Percentiles rank a stretch among this genome's conserved stretches.
These are phyloP conservation scores for Wickerhamomyces canadensis DNA, from an alignment of 805 yeast species.

Conservation along the genomic window DNA sequence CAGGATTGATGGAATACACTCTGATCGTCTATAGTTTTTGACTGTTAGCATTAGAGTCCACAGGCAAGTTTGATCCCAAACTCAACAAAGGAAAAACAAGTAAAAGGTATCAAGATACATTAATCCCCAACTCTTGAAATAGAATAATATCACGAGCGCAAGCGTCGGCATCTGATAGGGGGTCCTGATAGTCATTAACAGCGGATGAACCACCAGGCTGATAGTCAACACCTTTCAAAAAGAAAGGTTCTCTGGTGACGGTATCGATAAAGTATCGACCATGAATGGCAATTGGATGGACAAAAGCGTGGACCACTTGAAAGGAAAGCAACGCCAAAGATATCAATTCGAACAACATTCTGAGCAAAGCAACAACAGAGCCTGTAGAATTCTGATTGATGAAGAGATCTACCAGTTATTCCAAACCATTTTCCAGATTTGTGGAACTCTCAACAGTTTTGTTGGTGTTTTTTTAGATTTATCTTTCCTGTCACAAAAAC, in stretches of 20 bases:
- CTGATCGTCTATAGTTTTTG: slow-evolving; percentile 60
- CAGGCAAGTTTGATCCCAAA: slow-evolving; percentile 44
- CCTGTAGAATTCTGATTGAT: no score
- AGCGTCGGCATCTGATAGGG: slow-evolving; percentile 60
- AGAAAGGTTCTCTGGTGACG: slow-evolving; percentile 70
- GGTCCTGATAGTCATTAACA: slow-evolving; percentile 53
- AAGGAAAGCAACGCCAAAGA: neutral
- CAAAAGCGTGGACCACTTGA: slow-evolving; percentile 19
- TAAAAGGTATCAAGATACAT: slow-evolving; percentile 35
- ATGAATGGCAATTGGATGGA: slow-evolving; percentile 63
- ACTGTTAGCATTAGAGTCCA: no score
- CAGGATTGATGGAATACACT: slow-evolving; percentile 82
- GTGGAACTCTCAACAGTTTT: no score
- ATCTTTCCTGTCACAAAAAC: neutral
- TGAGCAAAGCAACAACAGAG: no score
- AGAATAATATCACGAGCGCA: slow-evolving; percentile 81
- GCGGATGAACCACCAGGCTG: slow-evolving; percentile 95
- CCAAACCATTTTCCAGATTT: no score
- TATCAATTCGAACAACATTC: neutral
- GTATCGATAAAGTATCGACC: slow-evolving; percentile 76
- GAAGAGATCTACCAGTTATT: no score
- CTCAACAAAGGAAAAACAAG: slow-evolving; percentile 64
- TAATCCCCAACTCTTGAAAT: slow-evolving; percentile 80
- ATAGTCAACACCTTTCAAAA: slow-evolving; percentile 83
- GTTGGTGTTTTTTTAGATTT: neutral